These are phyloP conservation scores for Nepenthes gracilis DNA, from an alignment of 148 eudicot species.

Conservation along the genomic window DNA sequence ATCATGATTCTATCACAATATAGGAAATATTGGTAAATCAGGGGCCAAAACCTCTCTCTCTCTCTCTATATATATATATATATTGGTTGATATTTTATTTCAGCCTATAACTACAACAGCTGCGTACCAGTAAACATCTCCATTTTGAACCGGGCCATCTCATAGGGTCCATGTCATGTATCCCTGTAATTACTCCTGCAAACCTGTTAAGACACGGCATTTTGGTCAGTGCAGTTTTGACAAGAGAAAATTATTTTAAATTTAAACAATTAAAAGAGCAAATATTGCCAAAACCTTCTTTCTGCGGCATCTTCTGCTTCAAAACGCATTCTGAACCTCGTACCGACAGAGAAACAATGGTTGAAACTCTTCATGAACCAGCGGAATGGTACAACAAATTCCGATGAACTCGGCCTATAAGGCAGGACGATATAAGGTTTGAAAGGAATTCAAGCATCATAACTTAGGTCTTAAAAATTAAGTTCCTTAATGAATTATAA, in stretches of 20 bases:
- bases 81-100: too few species aligned
- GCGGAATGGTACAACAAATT: slow-evolving; percentile 55
- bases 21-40: too few species aligned
- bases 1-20: too few species aligned
- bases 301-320: slow-evolving; percentile 91
- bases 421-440: background rate
- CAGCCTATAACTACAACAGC: background rate
- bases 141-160: slow-evolving; percentile 97
- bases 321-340: slow-evolving; percentile 75
- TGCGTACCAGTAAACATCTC: slow-evolving; percentile 71
- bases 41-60: too few species aligned
- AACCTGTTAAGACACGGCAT: slow-evolving; percentile 29
- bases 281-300: slow-evolving; percentile 10
- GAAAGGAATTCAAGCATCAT: background rate
- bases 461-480: too few species aligned
- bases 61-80: too few species aligned
- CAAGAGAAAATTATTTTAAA: too few species aligned
- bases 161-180: slow-evolving; percentile 65
- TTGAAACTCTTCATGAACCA: slow-evolving; percentile 61
- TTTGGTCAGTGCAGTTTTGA: too few species aligned
- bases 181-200: slow-evolving; percentile 70
- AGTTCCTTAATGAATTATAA: too few species aligned
- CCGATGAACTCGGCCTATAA: slow-evolving; percentile 63
- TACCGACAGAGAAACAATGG: slow-evolving; percentile 41
- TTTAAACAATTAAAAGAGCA: background rate